Conservation (phyloP, 129 eudicot species). For the Chrysanthemum lavandulifolium region DNA sequence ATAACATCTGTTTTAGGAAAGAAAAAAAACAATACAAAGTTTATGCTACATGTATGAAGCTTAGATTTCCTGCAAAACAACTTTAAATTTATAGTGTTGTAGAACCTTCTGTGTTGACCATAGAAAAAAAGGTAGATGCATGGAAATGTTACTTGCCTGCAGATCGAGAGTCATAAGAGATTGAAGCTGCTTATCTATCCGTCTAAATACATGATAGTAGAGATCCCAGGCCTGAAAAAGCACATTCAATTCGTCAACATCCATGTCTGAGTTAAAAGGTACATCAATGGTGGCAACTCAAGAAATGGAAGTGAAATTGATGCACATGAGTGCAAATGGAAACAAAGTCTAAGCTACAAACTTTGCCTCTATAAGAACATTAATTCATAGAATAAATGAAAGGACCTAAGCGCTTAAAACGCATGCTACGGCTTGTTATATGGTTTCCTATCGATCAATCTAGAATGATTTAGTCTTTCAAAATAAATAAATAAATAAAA, state of each 20-base stretch:
- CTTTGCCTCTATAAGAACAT: background rate
- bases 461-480: background rate
- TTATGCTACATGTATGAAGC: background rate
- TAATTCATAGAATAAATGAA: background rate
- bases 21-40: background rate
- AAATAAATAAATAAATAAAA: background rate
- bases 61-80: too few relatives aligned
- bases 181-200: constrained; percentile 91
- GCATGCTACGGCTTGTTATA: background rate
- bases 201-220: constrained; percentile 89
- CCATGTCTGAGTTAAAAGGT: background rate
- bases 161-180: constrained; percentile 85
- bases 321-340: background rate
- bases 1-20: background rate
- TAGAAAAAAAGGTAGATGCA: background rate
- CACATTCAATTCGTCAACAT: constrained; percentile 21
- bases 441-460: background rate
- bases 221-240: constrained; percentile 95
- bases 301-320: background rate
- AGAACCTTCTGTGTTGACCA: constrained; percentile 7
- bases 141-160: constrained; percentile 56
- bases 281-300: background rate
- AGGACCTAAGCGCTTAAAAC: background rate
- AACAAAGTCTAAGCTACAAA: background rate
- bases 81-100: background rate